Base-by-base conservation (phyloP, 2,329 filamentous ascomycete genomes). In the Emmonsiellopsis sp. region DNA sequence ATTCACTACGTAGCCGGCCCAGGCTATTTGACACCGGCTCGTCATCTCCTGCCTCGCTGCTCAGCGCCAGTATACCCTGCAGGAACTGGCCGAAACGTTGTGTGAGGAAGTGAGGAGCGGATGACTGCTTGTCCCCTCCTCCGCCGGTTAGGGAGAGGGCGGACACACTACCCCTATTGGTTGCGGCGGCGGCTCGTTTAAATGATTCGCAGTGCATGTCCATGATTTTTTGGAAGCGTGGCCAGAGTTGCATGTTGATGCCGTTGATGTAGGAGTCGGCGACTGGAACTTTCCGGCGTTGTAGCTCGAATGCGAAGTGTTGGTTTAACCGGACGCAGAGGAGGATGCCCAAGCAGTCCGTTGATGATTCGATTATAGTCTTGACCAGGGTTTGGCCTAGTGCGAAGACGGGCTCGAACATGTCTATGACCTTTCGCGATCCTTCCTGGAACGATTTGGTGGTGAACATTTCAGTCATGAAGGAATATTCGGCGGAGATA, bases 161-260 rank as follows among this genome's bases (percentile, higher is more conserved):
- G 77, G 77, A 66, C 65, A 77, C 71, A 4, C 74, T 71, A 46
- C 73, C 71, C 45, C 76, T 73, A 32, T 74, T 71, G 14, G 78
- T 73, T 17, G 67, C 68, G 2, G 68, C 68, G 2, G 77, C 76
- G 45, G 76, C 71, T 55, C 77, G 79, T 50, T 86, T 86, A 37
- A 98, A 79, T 0, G 88, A 94, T 52, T 95, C 90, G 71, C 87
- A 90, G 67, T 98, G 93, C 53, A 85, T 80, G 66, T 95, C 91
- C 83, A 98, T 95, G 61, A 95, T 84, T 53, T 88, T 82, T 70
- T 98, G 94, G 63, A 98, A 87, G 31, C 92, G 85, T 6, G 93
- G 93, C 93, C 93, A 98, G 5, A 98, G 81, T 2, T 93, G 81
- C 89, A 98, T 98, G 64, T 87, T 91, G 5, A 89, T 95, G 45